Evolutionary conservation across 345 rosid species (phyloP).

Genomic region (Citrus trifoliata): DNA sequence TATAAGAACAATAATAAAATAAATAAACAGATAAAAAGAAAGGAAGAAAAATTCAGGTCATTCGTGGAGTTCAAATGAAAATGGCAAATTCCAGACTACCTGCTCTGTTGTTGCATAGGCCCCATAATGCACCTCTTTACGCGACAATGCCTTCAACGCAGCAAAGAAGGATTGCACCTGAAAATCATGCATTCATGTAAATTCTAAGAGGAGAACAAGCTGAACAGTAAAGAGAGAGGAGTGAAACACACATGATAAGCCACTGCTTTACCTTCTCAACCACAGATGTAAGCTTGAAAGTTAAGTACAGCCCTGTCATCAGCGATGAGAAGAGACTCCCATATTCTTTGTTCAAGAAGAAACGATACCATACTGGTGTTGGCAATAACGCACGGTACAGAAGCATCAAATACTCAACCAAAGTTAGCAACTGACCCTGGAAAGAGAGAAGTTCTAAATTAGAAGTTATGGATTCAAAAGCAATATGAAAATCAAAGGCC

Average conservation of each 20-base stretch:
- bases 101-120: slow-evolving; percentile 97
- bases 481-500: neutral
- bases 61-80: neutral
- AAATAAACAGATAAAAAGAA: no score
- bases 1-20: neutral
- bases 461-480: neutral
- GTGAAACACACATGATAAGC: neutral
- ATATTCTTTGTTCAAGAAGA: slow-evolving; percentile 81
- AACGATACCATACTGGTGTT: slow-evolving; percentile 87
- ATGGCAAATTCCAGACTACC: slow-evolving; percentile 41
- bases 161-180: slow-evolving; percentile 95
- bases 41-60: slow-evolving; percentile 3
- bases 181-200: slow-evolving; percentile 6
- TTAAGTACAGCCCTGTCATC: slow-evolving; percentile 75
- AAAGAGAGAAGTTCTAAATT: slow-evolving; percentile 11
- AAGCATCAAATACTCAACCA: slow-evolving; percentile 69
- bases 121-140: slow-evolving; percentile 94
- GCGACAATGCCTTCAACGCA: slow-evolving; percentile 83
- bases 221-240: neutral
- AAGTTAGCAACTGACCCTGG: slow-evolving; percentile 77
- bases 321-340: slow-evolving; percentile 85
- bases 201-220: neutral
- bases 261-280: slow-evolving; percentile 61
- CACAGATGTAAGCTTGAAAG: slow-evolving; percentile 79
- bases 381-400: slow-evolving; percentile 78